A percentile compares a stretch with the other conserved stretches of the same genome.
phyloP scores from a whole-genome alignment of 2,329 filamentous ascomycete species.

The Cladosporium oxysporum region DNA sequence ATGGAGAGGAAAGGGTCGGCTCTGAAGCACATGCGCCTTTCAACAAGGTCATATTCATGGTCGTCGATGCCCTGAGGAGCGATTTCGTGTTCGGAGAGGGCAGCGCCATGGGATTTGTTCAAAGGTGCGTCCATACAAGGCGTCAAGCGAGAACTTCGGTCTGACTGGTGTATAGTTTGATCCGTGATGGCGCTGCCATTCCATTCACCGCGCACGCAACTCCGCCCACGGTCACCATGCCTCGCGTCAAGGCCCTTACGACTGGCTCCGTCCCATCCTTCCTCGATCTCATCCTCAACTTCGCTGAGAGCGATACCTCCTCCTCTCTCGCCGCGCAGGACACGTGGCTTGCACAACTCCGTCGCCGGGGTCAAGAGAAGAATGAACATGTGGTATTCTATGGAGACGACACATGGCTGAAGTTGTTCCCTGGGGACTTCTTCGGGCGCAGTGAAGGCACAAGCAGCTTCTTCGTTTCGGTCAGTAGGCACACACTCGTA shows the following conservation, averaged over 20 bases:
- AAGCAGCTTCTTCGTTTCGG: constrained; percentile 96
- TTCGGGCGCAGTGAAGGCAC: constrained; percentile 90
- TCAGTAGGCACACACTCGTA: constrained; percentile 51
- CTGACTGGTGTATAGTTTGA: constrained; percentile 62
- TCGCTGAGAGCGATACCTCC: constrained; percentile 89
- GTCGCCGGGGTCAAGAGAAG: constrained; percentile 51
- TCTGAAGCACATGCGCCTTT: constrained; percentile 62
- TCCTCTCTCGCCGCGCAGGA: constrained; percentile 87
- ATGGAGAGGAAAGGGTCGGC: constrained; percentile 7
- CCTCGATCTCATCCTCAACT: constrained; percentile 92
- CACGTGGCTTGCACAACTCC: constrained; percentile 94
- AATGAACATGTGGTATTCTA: constrained; percentile 86
- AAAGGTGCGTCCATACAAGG: constrained; percentile 60
- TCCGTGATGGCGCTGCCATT: constrained; percentile 77
- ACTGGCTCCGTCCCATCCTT: constrained; percentile 98
- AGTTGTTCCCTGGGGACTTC: constrained; percentile 77
- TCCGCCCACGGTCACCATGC: constrained; percentile 98
- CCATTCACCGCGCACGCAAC: constrained; percentile 95
- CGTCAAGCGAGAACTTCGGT: neutral
- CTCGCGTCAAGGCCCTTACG: constrained; percentile 92
- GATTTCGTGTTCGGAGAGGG: constrained; percentile 85
- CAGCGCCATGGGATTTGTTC: constrained; percentile 85
- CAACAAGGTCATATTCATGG: constrained; percentile 93
- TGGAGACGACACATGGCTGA: constrained; percentile 97
- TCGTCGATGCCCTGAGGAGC: constrained; percentile 90